These are phyloP conservation scores for Solanum rostratum DNA, from an alignment of 257 asterid genomes.

Conservation along the genomic window DNA sequence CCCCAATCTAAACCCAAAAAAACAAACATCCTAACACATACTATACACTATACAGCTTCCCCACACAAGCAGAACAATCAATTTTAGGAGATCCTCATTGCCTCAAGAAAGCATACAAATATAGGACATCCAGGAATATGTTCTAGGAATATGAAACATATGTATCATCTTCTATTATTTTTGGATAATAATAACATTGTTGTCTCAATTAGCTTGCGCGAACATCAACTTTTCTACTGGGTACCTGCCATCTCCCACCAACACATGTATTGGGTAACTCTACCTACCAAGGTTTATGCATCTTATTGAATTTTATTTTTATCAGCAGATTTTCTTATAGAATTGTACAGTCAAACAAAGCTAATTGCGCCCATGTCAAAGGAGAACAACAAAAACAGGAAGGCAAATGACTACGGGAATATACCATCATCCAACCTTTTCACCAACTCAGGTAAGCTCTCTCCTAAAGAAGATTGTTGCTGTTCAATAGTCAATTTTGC, in stretches of 20 bases:
- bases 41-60: too few species aligned
- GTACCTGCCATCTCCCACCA: background rate
- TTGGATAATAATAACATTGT: background rate
- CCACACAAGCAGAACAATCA: too few species aligned
- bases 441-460: conserved; percentile 62
- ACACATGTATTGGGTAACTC: background rate
- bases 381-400: background rate
- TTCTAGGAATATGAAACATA: background rate
- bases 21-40: too few species aligned
- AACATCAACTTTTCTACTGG: background rate
- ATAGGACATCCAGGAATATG: background rate
- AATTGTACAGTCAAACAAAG: background rate
- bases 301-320: background rate
- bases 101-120: background rate
- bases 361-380: background rate
- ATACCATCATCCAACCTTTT: conserved; percentile 97
- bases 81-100: background rate
- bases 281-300: background rate
- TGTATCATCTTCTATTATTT: background rate
- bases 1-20: too few species aligned
- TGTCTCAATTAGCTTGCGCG: background rate
- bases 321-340: background rate
- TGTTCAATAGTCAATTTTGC: conserved; percentile 60
- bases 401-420: conserved; percentile 37
- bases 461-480: conserved; percentile 69